phyloP scores from a whole-genome alignment of 257 asterid species.

The Solanum tarijense region DNA sequence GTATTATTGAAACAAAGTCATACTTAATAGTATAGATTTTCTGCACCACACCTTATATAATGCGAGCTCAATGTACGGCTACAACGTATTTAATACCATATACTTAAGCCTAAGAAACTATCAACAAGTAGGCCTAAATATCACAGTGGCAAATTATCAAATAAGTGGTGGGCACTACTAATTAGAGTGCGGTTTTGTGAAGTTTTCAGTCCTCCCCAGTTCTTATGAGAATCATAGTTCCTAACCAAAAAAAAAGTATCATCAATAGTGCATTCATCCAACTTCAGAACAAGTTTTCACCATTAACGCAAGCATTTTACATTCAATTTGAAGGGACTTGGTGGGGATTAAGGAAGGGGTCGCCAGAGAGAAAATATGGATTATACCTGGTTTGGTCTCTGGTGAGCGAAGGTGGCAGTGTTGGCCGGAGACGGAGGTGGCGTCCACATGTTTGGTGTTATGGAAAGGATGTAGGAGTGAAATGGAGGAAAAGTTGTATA shows the following conservation, averaged over 20 bases:
- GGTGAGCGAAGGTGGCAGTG: not conserved
- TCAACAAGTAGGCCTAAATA: not conserved
- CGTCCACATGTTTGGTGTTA: not conserved
- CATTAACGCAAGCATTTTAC: not conserved
- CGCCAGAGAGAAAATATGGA: not conserved
- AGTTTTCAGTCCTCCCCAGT: not conserved
- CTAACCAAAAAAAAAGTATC: not conserved
- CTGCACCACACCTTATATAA: not conserved
- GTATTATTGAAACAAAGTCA: not conserved
- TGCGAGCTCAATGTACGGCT: not conserved
- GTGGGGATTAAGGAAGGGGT: not conserved
- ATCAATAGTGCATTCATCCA: not conserved
- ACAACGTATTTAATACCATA: not conserved
- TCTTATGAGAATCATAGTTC: not conserved
- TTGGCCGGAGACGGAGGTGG: not conserved
- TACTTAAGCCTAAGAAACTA: not conserved
- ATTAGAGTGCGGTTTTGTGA: not conserved
- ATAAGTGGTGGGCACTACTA: not conserved
- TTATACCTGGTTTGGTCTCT: not conserved
- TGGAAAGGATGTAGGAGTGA: not conserved
- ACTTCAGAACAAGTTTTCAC: not conserved
- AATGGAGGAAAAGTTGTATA: too few species aligned
- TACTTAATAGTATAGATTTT: not conserved
- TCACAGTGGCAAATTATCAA: not conserved
- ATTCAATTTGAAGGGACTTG: not conserved